Evolutionary conservation across 257 asterid species (phyloP), one percentile per base, ranked within the genome.

Genomic region (Mentha longifolia): DNA sequence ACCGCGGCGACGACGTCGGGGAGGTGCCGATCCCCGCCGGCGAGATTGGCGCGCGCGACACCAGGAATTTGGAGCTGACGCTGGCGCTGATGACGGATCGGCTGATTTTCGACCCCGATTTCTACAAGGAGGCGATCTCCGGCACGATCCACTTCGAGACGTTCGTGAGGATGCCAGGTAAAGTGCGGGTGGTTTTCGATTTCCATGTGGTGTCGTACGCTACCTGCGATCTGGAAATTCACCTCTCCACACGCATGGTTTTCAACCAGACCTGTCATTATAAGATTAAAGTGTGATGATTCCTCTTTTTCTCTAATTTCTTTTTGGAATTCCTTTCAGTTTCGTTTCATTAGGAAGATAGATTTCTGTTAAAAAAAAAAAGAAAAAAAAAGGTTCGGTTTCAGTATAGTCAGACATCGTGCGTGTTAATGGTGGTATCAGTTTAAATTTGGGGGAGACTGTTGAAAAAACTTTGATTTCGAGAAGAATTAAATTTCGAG

Each of bases 31-130:
- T 90, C 13, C 87, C 85, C 28, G 87, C 88, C 7, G 92, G 95
- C 6, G 65, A 77, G 57, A 86, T 88, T 12, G 85, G 87, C 11
- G 72, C 86, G 3, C 83, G 79, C 13, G 76, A 71, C 69, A 52
- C 88, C 0, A 54, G 59, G 51, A 74, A 61, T 4, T 51, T 90
- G 87, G 84, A 85, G 45, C 39, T 88, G 10, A 71, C 89, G 17
- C 84, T 90, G 11, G 83, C 85, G 16, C 12, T 90, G 15, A 77
- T 88, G 91, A 85, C 92, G 67, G 95, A 90, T 79, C 91, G 92
- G 1, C 74, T 87, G n/a, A 50, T 86, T 5, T 59, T 81, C 67
- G 77, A 80, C 47, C 10, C 79, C 35, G 56, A 82, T 59, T 72
- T 90, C 65, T 81, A 64, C 64, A 39, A 70, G 30, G 91, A 90